Base-by-base conservation (phyloP, 2,329 filamentous ascomycete species). In the Fulvia fulva region DNA sequence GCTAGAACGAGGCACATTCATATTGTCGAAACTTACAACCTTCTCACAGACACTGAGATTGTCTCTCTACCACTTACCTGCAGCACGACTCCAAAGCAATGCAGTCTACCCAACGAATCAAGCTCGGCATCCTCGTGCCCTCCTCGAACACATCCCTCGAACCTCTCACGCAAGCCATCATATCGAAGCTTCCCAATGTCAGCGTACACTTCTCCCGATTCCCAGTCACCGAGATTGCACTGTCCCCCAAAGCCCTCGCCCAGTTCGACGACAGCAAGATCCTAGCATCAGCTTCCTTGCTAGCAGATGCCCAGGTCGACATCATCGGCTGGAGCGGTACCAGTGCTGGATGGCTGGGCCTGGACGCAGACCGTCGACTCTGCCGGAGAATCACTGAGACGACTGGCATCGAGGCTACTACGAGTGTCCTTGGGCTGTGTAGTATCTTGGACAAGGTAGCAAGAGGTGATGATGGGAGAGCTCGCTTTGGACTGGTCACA, bases 91-190 rank as follows among this genome's bases (percentile, higher is more conserved):
- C 37, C 14, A 41, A 3, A 7, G 9, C 21, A 12, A 50, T 32
- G 47, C 12, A 25, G 12, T 21, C 25, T 6, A 2, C 25, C n/a
- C 16, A 50, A 21, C 47, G 26, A 14, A 44, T 63, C 57, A 62
- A 59, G 37, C 66, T 78, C 19, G 77, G 76, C 47, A 70, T 79
- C 44, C 70, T 78, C 19, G 73, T 76, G n/a, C 77, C 76, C 14
- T 77, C 74, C 34, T 78, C 77, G 50, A 78, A 78, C 65, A 79
- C 76, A 6, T 69, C 71, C 4, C 70, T 78, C 22, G 77, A 79
- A 62, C 77, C 76, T 9, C 69, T 78, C 16, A 78, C 76, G 6
- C 68, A 67, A 25, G 67, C 69, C 26, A 73, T 78, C 37, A 57
- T 76, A 43, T 65, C 68, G 16, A 55, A 61, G 12, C 64, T 75